Conservation (phyloP, 495 filamentous ascomycete species). For the Aspergillus cristatus region DNA sequence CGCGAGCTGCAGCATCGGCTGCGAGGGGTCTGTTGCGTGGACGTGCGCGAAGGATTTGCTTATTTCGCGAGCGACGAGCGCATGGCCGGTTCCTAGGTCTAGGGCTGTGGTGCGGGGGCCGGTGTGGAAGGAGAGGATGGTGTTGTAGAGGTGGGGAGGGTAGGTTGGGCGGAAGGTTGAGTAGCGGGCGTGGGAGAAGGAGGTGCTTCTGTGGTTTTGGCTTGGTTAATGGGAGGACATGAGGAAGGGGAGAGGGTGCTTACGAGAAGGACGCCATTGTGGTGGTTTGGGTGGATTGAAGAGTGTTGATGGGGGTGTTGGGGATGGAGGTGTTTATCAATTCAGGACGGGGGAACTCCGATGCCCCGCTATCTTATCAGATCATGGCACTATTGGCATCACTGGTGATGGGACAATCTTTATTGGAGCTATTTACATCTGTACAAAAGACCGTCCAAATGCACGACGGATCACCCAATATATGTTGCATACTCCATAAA, state of each 20-base stretch:
- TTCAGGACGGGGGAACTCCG: no score
- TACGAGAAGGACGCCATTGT: background rate
- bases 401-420: no score
- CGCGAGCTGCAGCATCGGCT: background rate
- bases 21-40: background rate
- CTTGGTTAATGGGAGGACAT: background rate
- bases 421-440: no score
- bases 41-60: background rate
- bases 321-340: no score
- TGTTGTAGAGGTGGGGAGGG: slow-evolving; percentile 43
- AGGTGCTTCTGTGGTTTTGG: slow-evolving; percentile 21
- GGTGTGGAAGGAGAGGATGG: slow-evolving; percentile 45
- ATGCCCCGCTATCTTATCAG: no score
- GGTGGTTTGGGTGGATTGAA: no score
- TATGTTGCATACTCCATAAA: no score
- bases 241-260: background rate
- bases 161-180: slow-evolving; percentile 57
- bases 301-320: no score
- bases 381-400: no score
- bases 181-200: slow-evolving; percentile 47
- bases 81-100: slow-evolving; percentile 56
- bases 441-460: no score
- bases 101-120: slow-evolving; percentile 32
- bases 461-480: no score
- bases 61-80: slow-evolving; percentile 46